Evolutionary conservation across 2,329 filamentous ascomycete genomes (phyloP).

Genomic region (Trichoderma gracile): DNA sequence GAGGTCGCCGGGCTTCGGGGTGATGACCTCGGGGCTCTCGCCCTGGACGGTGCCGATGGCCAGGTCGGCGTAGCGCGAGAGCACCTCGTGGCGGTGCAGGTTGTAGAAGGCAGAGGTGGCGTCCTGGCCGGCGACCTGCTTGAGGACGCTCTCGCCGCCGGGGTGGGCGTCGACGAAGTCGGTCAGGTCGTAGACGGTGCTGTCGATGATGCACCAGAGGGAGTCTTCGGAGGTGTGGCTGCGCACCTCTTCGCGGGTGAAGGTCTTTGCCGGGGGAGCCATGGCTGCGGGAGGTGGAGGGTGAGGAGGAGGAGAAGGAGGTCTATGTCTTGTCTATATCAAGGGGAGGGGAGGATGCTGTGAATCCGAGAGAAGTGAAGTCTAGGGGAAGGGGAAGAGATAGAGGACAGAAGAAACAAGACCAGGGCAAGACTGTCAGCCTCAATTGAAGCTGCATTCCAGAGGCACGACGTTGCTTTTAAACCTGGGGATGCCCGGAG

Average conservation of each 20-base stretch:
- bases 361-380: neutral
- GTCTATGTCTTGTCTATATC: too few relatives aligned
- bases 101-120: slow-evolving; percentile 87
- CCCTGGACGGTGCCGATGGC: slow-evolving; percentile 73
- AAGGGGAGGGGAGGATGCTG: neutral
- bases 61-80: slow-evolving; percentile 73
- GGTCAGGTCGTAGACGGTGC: slow-evolving; percentile 81
- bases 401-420: neutral
- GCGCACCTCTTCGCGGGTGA: slow-evolving; percentile 66
- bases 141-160: slow-evolving; percentile 75
- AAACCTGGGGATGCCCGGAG: neutral
- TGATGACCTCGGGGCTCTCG: slow-evolving; percentile 73
- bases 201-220: slow-evolving; percentile 82
- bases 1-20: slow-evolving; percentile 68
- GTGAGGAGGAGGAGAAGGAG: neutral
- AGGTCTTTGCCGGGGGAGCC: slow-evolving; percentile 50
- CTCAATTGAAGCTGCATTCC: slow-evolving; percentile 11
- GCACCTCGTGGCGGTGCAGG: slow-evolving; percentile 86
- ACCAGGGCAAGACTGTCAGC: neutral
- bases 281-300: slow-evolving; percentile 31
- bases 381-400: too few relatives aligned
- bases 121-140: slow-evolving; percentile 78
- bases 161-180: slow-evolving; percentile 86
- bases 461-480: neutral
- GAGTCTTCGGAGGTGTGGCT: slow-evolving; percentile 75